Conservation (phyloP, 2,329 filamentous ascomycete species). For the Xylaria sp. region DNA sequence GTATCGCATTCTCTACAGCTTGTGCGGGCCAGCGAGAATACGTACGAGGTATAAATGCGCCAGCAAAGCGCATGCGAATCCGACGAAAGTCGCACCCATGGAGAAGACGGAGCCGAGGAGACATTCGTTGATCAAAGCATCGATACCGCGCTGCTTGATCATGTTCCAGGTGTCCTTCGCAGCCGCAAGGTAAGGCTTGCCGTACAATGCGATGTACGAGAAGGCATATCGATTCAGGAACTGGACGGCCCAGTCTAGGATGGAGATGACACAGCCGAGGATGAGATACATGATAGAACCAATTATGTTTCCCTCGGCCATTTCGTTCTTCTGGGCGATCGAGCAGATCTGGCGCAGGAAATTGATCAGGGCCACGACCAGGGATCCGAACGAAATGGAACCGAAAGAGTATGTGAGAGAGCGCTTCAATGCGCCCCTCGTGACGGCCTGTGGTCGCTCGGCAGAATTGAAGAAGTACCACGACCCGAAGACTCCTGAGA, state of each 20-base stretch:
- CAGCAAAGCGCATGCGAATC: constrained; percentile 72
- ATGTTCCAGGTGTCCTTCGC: constrained; percentile 84
- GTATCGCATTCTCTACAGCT: not conserved
- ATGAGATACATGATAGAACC: constrained; percentile 63
- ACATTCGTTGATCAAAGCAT: constrained; percentile 85
- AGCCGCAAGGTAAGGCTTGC: constrained; percentile 77
- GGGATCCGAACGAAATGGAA: constrained; percentile 78
- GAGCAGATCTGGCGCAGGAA: constrained; percentile 76
- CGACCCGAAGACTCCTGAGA: constrained; percentile 82
- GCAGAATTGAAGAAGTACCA: constrained; percentile 87
- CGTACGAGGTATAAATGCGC: constrained; percentile 78
- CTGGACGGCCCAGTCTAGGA: constrained; percentile 80
- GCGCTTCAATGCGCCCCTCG: constrained; percentile 74
- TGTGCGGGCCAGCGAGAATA: constrained; percentile 41
- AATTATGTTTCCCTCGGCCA: constrained; percentile 63
- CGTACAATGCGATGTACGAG: constrained; percentile 87
- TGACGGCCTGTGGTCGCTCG: constrained; percentile 70
- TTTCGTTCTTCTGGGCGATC: constrained; percentile 63
- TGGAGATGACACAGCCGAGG: constrained; percentile 66
- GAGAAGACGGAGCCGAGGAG: constrained; percentile 63
- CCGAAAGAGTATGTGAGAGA: constrained; percentile 89
- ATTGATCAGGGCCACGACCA: constrained; percentile 84
- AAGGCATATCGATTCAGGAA: constrained; percentile 93
- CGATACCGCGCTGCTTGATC: constrained; percentile 88
- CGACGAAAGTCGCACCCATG: constrained; percentile 65